A percentile compares a stretch with the other conserved stretches of the same genome.
Evolutionary conservation across 495 filamentous ascomycete species (phyloP).

Genomic region (Xanthoparmelia taractica): DNA sequence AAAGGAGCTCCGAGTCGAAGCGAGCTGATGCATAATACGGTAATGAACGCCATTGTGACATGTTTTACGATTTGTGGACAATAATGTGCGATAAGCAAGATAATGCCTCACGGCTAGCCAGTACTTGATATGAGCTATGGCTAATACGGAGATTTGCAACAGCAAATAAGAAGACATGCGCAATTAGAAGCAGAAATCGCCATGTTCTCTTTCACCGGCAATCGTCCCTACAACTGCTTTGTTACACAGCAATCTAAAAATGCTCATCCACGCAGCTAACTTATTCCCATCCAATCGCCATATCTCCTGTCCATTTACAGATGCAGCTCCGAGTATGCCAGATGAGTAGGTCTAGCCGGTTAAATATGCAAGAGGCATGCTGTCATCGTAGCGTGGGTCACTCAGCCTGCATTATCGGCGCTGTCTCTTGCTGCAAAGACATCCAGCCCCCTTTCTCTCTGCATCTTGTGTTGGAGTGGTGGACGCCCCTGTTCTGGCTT

Average conservation of each 20-base stretch:
- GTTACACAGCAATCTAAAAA: neutral
- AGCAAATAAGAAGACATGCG: no score
- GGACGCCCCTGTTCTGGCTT: constrained; percentile 1
- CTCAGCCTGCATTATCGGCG: neutral
- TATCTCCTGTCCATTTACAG: neutral
- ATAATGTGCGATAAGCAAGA: neutral
- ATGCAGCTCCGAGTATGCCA: neutral
- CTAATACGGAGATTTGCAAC: no score
- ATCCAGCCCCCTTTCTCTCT: constrained; percentile 4
- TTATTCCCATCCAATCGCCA: neutral
- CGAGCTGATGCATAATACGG: no score
- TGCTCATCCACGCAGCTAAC: neutral
- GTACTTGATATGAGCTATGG: no score
- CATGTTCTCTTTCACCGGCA: neutral
- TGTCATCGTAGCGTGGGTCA: neutral
- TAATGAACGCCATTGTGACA: no score
- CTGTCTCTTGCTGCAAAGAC: neutral
- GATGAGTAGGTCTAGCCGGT: neutral
- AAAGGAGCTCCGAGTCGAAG: neutral
- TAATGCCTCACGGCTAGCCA: neutral
- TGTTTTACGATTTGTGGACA: no score
- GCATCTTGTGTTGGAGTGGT: neutral
- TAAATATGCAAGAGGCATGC: neutral
- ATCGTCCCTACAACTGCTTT: neutral
- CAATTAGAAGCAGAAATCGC: no score